Evolutionary conservation across 78 protist species (phyloP), one percentile per base, ranked within the genome.

Genomic region (Paulinella micropora): DNA sequence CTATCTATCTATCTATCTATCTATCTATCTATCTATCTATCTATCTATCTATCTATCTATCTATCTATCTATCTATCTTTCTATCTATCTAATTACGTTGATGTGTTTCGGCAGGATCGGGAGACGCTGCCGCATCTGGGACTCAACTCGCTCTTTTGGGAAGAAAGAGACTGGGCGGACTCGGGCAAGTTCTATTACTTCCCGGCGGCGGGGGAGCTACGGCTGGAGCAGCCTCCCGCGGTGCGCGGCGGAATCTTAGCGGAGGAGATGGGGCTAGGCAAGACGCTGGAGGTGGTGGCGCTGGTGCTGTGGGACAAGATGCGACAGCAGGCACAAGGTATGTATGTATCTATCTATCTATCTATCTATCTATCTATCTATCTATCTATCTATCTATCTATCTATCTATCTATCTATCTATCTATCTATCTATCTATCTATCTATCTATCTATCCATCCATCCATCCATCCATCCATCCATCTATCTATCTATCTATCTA

Each of bases 241-340:
- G 84, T 81, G 34, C 84, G 84, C 6, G 84, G 84, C 26, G 84
- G 84, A 4, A 15, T 81, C 28, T 29, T 81, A 4, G 9, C 38
- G 26, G 84, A 81, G 34, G 84, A 81, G 28, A 81, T 81, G 84
- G 84, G 84, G 73, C 84, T 81, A 4, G 84, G 84, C 38, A 81
- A 81, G 34, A 81, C 84, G 15, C 39, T 81, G 15, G 84, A 81
- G 15, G 28, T 81, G 39, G 84, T 32, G 4, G 4, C 84, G 4
- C 84, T 81, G 9, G 28, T 81, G 9, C 38, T n/a, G n/a, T n/a
- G n/a, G n/a, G n/a, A n/a, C n/a, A n/a, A n/a, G n/a, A n/a, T n/a
- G 23, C 34, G 77, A 64, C 23, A 64, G 77, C 77, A 64, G 77
- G 77, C 77, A 28, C 77, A 64, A 64, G n/a, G n/a, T 51, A 51